Conservation (phyloP, 2,329 filamentous ascomycete species). For the Chaetomium strumarium region DNA sequence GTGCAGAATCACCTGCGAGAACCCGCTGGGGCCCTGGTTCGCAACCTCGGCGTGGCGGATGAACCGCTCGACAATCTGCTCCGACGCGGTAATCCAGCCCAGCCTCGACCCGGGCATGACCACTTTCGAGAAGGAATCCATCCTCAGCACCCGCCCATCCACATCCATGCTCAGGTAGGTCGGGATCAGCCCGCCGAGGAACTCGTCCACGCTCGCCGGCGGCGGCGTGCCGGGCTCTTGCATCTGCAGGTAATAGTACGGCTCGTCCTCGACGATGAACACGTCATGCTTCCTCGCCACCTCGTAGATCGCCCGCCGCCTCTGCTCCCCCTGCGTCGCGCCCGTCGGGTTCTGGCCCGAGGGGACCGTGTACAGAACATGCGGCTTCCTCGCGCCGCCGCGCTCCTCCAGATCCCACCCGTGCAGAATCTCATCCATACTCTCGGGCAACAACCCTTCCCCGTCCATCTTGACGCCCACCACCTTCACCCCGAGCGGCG, state of each 20-base stretch:
- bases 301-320: conserved; percentile 67
- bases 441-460: conserved; percentile 47
- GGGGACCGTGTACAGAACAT: conserved; percentile 55
- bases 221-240: conserved; percentile 51
- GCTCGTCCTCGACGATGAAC: conserved; percentile 86
- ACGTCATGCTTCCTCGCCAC: conserved; percentile 80
- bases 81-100: conserved; percentile 85
- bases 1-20: conserved; percentile 77
- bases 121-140: conserved; percentile 93
- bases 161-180: conserved; percentile 73
- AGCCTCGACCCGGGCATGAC: conserved; percentile 73
- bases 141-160: conserved; percentile 80
- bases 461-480: conserved; percentile 48
- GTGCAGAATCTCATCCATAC: conserved; percentile 46
- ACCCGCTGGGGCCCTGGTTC: conserved; percentile 78
- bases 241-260: conserved; percentile 92
- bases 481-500: conserved; percentile 46
- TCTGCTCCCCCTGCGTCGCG: conserved; percentile 64
- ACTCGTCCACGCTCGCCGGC: conserved; percentile 59
- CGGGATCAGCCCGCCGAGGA: conserved; percentile 67
- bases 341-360: conserved; percentile 91
- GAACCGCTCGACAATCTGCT: conserved; percentile 78
- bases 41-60: conserved; percentile 75
- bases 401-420: conserved; percentile 43
- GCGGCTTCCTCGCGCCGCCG: conserved; percentile 43